Base-by-base conservation (phyloP, 257 asterid species). In the Nicotiana sylvestris region DNA sequence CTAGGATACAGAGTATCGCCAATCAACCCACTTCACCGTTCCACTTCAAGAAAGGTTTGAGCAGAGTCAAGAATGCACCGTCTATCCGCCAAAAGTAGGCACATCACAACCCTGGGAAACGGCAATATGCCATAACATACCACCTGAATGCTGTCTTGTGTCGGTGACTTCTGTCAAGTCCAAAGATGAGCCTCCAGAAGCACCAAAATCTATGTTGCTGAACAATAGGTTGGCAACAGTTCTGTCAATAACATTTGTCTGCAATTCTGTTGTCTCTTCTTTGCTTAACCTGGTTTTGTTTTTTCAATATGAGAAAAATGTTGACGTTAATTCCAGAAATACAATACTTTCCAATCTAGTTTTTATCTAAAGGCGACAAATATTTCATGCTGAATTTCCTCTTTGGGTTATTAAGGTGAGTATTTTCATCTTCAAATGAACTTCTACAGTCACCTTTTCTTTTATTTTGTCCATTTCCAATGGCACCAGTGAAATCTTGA, bases 181-280 rank as follows among this genome's bases (percentile, higher is more conserved):
- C 83, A 87, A 53, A 32, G 82, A 9, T 51, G 88, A 76, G n/a
- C 81, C 81, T 84, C 83, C 56, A 37, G 57, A 39, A 12, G 77
- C 13, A 77, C 60, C 67, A 33, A 57, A 81, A 6, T 81, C 37
- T 81, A 66, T 79, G 18, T 86, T 81, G 32, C 84, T 82, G 87
- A 89, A 89, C 84, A 89, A 33, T 76, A 89, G 86, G 55, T 85
- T 85, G 27, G 92, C 92, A 29, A 89, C 85, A n/a, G 92, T 86
- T 85, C 91, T 83, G 81, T 89, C 92, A 9, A 89, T 83, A 32
- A 81, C 86, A 27, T 89, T 89, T 9, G 82, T 80, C 64, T 29
- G 81, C 0, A 82, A 37, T 49, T 67, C 84, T 81, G 66, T 32
- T 2, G 80, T 29, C 80, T 76, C 55, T 32, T 83, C 57, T 65